These are phyloP conservation scores for Chlorencoelia australis DNA, from an alignment of 2,329 filamentous ascomycete species.

Conservation along the genomic window DNA sequence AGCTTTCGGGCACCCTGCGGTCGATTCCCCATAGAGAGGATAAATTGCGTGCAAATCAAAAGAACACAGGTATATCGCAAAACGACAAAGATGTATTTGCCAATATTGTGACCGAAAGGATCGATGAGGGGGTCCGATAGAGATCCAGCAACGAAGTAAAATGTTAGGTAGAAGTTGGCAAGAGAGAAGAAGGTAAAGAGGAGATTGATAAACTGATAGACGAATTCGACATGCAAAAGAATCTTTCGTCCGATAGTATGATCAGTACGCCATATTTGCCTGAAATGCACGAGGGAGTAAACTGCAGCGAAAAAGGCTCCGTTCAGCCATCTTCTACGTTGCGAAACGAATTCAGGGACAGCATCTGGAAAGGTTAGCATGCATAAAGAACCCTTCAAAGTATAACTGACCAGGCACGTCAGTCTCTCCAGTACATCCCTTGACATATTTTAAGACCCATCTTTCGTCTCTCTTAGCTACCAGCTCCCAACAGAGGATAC, in stretches of 20 bases:
- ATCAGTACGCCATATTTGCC: constrained; percentile 86
- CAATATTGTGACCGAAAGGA: constrained; percentile 84
- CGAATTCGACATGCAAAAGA: constrained; percentile 84
- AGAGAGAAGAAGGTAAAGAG: constrained; percentile 97
- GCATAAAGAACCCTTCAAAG: neutral
- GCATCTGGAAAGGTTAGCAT: constrained; percentile 47
- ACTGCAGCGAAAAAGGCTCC: constrained; percentile 98
- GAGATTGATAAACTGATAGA: constrained; percentile 89
- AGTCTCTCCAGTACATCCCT: constrained; percentile 91
- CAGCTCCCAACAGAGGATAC: constrained; percentile 87
- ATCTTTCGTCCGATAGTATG: constrained; percentile 84
- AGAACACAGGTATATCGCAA: constrained; percentile 78
- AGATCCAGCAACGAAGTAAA: constrained; percentile 94
- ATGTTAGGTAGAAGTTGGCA: constrained; percentile 97
- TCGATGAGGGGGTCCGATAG: constrained; percentile 70
- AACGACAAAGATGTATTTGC: constrained; percentile 74
- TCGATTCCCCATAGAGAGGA: constrained; percentile 89
- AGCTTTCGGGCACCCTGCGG: constrained; percentile 90
- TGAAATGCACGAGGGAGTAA: constrained; percentile 91
- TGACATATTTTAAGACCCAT: constrained; percentile 98
- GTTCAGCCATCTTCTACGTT: constrained; percentile 93
- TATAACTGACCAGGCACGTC: constrained; percentile 76
- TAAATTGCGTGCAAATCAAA: constrained; percentile 90
- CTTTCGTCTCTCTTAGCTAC: constrained; percentile 89
- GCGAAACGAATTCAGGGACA: constrained; percentile 94